Percentiles rank a stretch among this genome's conserved stretches.
phyloP scores from a whole-genome alignment of 345 rosid species.

The Streptanthus diversifolius region DNA sequence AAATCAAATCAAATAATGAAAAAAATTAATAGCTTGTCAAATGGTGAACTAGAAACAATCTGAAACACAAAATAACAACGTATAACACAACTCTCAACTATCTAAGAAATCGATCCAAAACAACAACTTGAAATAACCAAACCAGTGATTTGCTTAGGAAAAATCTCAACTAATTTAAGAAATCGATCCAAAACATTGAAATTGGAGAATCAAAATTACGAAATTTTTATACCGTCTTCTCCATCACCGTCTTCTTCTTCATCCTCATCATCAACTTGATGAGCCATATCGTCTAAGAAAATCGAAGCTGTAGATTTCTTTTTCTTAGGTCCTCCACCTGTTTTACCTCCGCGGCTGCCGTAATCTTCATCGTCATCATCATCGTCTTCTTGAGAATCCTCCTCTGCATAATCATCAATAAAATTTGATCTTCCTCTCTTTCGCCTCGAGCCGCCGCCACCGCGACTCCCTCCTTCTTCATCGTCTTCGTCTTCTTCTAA shows the following conservation, averaged over 20 bases:
- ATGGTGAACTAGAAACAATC: background rate
- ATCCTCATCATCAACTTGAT: constrained; percentile 68
- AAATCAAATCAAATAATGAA: background rate
- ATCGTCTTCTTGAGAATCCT: constrained; percentile 73
- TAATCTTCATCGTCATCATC: constrained; percentile 60
- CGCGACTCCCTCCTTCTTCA: constrained; percentile 30
- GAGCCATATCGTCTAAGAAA: constrained; percentile 66
- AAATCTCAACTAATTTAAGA: no score
- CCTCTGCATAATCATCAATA: constrained; percentile 82
- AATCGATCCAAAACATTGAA: background rate
- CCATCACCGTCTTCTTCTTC: constrained; percentile 89
- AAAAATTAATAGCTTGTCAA: background rate
- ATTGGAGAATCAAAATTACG: background rate
- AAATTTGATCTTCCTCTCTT: constrained; percentile 81
- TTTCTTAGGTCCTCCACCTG: constrained; percentile 32
- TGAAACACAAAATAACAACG: background rate
- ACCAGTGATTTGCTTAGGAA: no score
- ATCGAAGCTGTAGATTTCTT: constrained; percentile 39
- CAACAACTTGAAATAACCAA: no score
- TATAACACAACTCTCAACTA: background rate
- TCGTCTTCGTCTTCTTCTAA: constrained; percentile 57
- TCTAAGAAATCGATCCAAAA: background rate
- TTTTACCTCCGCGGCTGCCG: constrained; percentile 42
- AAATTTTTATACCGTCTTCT: constrained; percentile 57
- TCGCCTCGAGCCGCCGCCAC: constrained; percentile 35